Evolutionary conservation across 164 flowering plant genomes (phyloP).

Genomic region (Dillenia suffruticosa): DNA sequence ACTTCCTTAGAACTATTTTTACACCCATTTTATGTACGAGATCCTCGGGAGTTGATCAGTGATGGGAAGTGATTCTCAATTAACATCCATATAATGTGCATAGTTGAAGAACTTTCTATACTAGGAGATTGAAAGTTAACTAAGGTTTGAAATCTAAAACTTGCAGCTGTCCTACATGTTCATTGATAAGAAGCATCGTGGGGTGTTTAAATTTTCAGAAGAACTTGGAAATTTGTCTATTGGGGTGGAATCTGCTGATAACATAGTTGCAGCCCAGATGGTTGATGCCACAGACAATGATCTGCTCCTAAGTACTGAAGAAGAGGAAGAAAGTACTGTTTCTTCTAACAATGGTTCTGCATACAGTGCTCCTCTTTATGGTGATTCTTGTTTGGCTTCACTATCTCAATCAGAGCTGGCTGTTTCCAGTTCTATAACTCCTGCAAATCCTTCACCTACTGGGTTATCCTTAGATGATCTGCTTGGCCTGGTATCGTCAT

Average conservation of each 20-base stretch:
- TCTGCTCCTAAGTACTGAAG: conserved; percentile 70
- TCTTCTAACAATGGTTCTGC: conserved; percentile 62
- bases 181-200: conserved; percentile 93
- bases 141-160: conserved; percentile 1
- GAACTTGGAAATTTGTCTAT: conserved; percentile 76
- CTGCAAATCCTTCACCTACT: conserved; percentile 15
- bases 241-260: conserved; percentile 49
- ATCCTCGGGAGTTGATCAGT: too few relatives aligned
- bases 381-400: conserved; percentile 33
- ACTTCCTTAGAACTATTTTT: too few relatives aligned
- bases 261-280: conserved; percentile 44
- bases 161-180: conserved; percentile 99
- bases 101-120: too few relatives aligned
- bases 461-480: conserved; percentile 19
- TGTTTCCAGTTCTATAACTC: conserved; percentile 26
- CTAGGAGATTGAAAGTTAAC: conserved; percentile 1
- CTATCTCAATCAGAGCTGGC: conserved; percentile 35
- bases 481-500: conserved; percentile 17
- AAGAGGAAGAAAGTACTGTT: conserved; percentile 70
- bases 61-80: too few relatives aligned
- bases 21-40: too few relatives aligned
- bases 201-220: conserved; percentile 92
- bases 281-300: conserved; percentile 92
- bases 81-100: too few relatives aligned
- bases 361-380: conserved; percentile 65